Evolutionary conservation across 2,329 filamentous ascomycete genomes (phyloP), one percentile per base, ranked within the genome.

Genomic region (Tetracladium maxilliforme): DNA sequence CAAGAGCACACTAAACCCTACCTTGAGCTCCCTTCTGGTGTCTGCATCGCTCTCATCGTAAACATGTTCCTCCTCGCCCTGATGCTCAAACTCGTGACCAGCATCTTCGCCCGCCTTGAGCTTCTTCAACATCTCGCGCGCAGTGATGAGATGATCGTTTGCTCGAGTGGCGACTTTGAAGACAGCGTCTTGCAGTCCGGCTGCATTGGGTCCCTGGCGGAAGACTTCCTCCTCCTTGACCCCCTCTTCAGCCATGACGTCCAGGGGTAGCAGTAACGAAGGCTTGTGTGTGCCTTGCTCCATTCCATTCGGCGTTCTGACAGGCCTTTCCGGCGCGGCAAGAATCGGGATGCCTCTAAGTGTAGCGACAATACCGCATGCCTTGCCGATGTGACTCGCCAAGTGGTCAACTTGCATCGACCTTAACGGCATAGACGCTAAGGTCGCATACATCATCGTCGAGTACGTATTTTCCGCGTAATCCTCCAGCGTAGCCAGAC

Each of bases 381-480:
- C 86, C 45, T 98, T 98, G 26, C 90, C 90, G 30, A 95, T 80
- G 48, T 98, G 90, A 27, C 81, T 92, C 7, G 87, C 87, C 11
- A 98, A 61, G 52, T 98, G 90, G 42, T 98, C 90, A 21, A 84
- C 71, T 14, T 86, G 77, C 40, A 93, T 64, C 2, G 81, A 92
- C 7, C 73, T 69, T 41, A 94, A 60, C 1, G 83, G 79, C 29
- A 94, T 54, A 6, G 77, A 64, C 11, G 82, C 82, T 19, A 95
- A 56, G 1, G 79, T 87, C 33, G 92, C 64, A 47, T 98, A 98
- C 51, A 92, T 70, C 22, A 95, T 60, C 0, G 83, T 92, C 11
- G 84, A 84, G 52, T 95, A 95, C 2, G 90, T 95, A 39, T 84
- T 84, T 51, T 98, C 90, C 1, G 82, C 82, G 43, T 95, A 94